These are phyloP conservation scores for Macadamia tetraphylla DNA, from an alignment of 164 flowering plant species.

Conservation along the genomic window DNA sequence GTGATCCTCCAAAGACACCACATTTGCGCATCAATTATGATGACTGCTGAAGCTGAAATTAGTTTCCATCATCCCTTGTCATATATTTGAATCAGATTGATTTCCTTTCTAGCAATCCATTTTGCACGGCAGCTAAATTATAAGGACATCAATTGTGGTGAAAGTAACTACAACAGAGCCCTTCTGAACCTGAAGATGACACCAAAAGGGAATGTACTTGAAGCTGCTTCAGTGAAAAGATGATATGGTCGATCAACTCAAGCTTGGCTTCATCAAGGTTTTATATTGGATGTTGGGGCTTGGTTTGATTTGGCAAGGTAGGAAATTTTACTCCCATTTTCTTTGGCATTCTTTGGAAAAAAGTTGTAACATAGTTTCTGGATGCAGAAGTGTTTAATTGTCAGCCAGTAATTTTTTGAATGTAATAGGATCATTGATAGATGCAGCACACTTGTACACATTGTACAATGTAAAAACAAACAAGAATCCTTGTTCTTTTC, in stretches of 20 bases:
- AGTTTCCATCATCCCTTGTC: not conserved
- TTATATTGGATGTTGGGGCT: not conserved
- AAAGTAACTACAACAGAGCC: not conserved
- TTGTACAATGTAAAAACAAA: too few species aligned
- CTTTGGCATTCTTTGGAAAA: conserved; percentile 6
- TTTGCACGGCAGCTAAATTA: not conserved
- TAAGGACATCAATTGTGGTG: not conserved
- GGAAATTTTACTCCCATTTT: not conserved
- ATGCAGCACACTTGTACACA: too few species aligned
- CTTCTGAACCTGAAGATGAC: not conserved
- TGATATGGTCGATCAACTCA: not conserved
- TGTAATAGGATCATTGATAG: too few species aligned
- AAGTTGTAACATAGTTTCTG: not conserved
- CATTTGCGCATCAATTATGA: conserved; percentile 6
- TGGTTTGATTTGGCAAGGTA: not conserved
- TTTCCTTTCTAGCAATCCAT: not conserved
- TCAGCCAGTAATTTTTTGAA: too few species aligned
- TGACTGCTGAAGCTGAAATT: not conserved
- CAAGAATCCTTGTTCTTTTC: too few species aligned
- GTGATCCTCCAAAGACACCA: conserved; percentile 59
- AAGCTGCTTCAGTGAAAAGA: not conserved
- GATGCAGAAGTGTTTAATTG: too few species aligned
- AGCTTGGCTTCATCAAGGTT: not conserved
- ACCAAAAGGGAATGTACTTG: not conserved
- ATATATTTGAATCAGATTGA: not conserved